A percentile compares a stretch with the other conserved stretches of the same genome.
Conservation (phyloP, 2,329 filamentous ascomycete species). For the Tolypocladium tropicale region DNA sequence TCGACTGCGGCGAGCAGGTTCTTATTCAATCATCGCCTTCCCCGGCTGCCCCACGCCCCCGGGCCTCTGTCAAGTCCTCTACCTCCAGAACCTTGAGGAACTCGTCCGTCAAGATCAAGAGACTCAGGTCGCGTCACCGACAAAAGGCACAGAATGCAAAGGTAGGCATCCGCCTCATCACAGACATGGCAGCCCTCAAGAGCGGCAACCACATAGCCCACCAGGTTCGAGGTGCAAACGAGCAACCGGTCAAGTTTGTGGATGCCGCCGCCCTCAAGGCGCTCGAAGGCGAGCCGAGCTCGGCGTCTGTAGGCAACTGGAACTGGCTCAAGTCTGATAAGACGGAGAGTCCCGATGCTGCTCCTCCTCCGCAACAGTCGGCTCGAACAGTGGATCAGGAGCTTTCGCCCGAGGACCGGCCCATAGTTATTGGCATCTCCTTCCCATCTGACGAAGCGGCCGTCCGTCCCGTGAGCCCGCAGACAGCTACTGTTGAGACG, state of each 20-base stretch:
- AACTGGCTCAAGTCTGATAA: slow-evolving; percentile 41
- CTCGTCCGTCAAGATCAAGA: slow-evolving; percentile 29
- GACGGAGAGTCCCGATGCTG: slow-evolving; percentile 15
- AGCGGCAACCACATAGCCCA: slow-evolving; percentile 27
- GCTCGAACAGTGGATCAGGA: slow-evolving; percentile 25
- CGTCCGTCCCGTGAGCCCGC: slow-evolving; percentile 32
- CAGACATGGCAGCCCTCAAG: slow-evolving; percentile 50
- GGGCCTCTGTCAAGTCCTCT: slow-evolving; percentile 5
- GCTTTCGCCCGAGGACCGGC: slow-evolving; percentile 58
- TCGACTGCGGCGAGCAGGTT: slow-evolving; percentile 27
- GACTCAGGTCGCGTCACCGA: slow-evolving; percentile 47
- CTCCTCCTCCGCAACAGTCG: slow-evolving; percentile 16
- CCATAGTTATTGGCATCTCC: slow-evolving; percentile 63
- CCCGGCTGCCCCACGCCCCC: slow-evolving; percentile 6
- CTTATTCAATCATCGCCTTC: slow-evolving; percentile 4
- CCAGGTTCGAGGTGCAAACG: slow-evolving; percentile 18
- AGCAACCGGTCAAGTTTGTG: slow-evolving; percentile 37
- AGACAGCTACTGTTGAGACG: slow-evolving; percentile 33
- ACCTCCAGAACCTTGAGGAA: slow-evolving; percentile 19
- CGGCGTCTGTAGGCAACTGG: slow-evolving; percentile 45
- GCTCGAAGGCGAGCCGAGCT: slow-evolving; percentile 44
- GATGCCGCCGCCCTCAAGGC: slow-evolving; percentile 50
- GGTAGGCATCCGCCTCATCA: slow-evolving; percentile 59
- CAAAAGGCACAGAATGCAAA: slow-evolving; percentile 51
- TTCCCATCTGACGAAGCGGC: slow-evolving; percentile 38